Evolutionary conservation across 106 monocot species (phyloP), one percentile per base, ranked within the genome.

Genomic region (Vanilla planifolia): DNA sequence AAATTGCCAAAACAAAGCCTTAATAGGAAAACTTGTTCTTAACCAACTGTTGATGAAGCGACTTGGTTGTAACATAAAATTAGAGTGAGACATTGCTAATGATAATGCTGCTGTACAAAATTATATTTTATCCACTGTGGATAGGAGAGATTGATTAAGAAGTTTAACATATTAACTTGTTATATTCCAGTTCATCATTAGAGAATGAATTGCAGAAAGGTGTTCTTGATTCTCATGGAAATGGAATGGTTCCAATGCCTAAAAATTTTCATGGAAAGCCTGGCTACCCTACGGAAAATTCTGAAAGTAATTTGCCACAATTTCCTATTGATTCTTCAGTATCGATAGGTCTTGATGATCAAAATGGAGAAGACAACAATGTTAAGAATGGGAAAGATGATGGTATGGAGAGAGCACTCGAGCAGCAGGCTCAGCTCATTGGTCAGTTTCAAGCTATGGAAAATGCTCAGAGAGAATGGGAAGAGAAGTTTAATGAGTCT

Each of bases 381-480:
- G 35, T 30, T 80, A 60, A 51, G 15, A 55, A 52, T 33, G 68
- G 36, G 22, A 75, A 63, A 67, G 78, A 77, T 48, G 75, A 77
- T 39, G 74, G 76, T 19, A 96, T 91, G 83, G 83, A 86, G 25
- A 75, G 69, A 75, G 74, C 74, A n/a, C 50, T 96, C 27, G 77
- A 90, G 74, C 70, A 84, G 60, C 84, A 96, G 63, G 91, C 80
- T 22, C 70, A 75, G 66, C 77, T 96, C n/a, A 91, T 91, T 40
- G 76, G 33, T 8, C 84, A 73, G 52, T 91, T 74, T 30, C 71
- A 81, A 66, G 79, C 71, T 9, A 87, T 91, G 68, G 96, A 96
- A 79, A 79, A 81, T 67, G 91, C 84, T 67, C 96, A 96, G 73
- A 86, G 79, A 60, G 86, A 84, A 62, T 91, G 96, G 96, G 96